Evolutionary conservation across 164 flowering plant genomes (phyloP).

Genomic region (Stephania cephalantha): DNA sequence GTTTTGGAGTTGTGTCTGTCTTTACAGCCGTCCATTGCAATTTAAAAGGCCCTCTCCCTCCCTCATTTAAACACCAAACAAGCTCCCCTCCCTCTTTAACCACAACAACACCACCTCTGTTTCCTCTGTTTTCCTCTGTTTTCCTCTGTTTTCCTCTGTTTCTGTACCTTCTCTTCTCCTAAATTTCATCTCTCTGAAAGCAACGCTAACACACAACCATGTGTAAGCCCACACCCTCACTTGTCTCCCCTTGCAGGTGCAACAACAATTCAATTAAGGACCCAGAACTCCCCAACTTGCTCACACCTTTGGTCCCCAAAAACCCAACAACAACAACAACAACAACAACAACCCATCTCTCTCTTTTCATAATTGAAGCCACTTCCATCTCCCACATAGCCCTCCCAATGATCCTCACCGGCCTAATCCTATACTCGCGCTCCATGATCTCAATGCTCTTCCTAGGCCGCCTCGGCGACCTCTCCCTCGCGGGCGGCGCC

Average conservation of each 20-base stretch:
- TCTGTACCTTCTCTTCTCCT: slow-evolving; percentile 11
- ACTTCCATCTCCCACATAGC: slow-evolving; percentile 44
- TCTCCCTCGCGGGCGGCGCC: slow-evolving; percentile 62
- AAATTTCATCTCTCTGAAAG: not conserved
- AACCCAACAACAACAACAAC: slow-evolving; percentile 8
- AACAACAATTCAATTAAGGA: slow-evolving; percentile 16
- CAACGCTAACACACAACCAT: slow-evolving; percentile 5
- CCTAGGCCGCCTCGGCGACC: slow-evolving; percentile 68
- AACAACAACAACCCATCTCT: slow-evolving; percentile 25
- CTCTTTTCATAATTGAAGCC: slow-evolving; percentile 34
- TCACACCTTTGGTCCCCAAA: slow-evolving; percentile 31
- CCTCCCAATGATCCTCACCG: slow-evolving; percentile 61
- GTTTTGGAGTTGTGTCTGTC: no score
- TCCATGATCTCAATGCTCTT: slow-evolving; percentile 79
- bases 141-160: not conserved
- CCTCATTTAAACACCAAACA: not conserved
- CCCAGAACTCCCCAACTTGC: slow-evolving; percentile 16
- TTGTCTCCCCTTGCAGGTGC: slow-evolving; percentile 13
- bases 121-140: not conserved
- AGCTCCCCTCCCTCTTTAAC: not conserved
- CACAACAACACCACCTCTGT: not conserved
- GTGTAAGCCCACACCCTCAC: slow-evolving; percentile 18
- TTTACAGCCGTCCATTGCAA: slow-evolving; percentile 3
- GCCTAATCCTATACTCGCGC: slow-evolving; percentile 60
- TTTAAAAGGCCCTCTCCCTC: slow-evolving; percentile 18